phyloP scores from a whole-genome alignment of 179 eudicot species.

The Sideroxylon spinosum region DNA sequence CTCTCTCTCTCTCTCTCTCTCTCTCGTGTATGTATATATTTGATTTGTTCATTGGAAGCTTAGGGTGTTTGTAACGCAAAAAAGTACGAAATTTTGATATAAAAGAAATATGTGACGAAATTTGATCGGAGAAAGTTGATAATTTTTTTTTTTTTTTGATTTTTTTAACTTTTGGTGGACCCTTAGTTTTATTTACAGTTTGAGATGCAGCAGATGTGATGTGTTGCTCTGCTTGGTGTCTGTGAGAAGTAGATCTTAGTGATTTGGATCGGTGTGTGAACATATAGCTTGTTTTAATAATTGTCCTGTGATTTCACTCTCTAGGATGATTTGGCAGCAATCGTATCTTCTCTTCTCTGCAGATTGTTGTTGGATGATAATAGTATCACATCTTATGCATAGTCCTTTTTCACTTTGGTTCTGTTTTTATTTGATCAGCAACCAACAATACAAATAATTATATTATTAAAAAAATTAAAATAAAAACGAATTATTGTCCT shows the following conservation, averaged over 20 bases:
- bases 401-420: background rate
- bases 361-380: background rate
- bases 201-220: too few species aligned
- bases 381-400: background rate
- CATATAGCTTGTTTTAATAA: background rate
- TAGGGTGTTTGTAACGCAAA: too few species aligned
- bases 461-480: too few species aligned
- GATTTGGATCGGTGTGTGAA: background rate
- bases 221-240: background rate
- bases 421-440: background rate
- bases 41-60: background rate
- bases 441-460: background rate
- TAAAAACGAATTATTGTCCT: too few species aligned
- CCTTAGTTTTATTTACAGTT: background rate
- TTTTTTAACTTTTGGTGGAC: background rate
- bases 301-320: background rate
- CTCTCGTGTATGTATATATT: background rate
- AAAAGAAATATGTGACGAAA: too few species aligned
- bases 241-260: constrained; percentile 5
- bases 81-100: too few species aligned
- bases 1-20: background rate
- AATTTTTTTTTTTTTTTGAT: too few species aligned
- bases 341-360: background rate
- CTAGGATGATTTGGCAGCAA: background rate
- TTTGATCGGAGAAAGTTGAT: too few species aligned